Evolutionary conservation across 768 basidiomycete species (phyloP), one percentile per base, ranked within the genome.

Genomic region (Phylloporus arenicola): DNA sequence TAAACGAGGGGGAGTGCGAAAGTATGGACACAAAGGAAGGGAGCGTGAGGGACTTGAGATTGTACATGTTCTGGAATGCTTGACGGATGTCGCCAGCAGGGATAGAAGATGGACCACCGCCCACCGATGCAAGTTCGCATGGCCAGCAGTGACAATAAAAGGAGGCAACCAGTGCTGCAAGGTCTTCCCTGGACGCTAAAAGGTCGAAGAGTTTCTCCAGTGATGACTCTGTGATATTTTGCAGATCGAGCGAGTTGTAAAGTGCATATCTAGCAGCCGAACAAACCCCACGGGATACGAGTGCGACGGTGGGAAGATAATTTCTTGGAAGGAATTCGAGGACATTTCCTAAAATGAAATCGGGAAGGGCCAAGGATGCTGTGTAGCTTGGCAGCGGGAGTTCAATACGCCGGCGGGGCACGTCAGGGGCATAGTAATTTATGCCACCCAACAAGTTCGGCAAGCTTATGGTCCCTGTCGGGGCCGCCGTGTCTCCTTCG

Each of bases 41-140:
- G 9, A 68, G 30, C 1, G 63, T 64, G 33, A 67, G 60, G 6
- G 49, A 55, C 37, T 54, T 62, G 50, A 67, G 63, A 33, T 67
- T 60, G 9, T 33, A 38, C 67, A 67, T 68, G 30, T 68, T 67
- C 39, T 56, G 60, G 27, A 67, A 54, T 11, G 63, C 67, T 8
- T 17, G 54, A 17, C 57, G 51, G 50, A 68, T 52, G 13, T 61
- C 55, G 22, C 45, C 35, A 8, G 62, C 45, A 25, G 59, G 57
- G 22, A 45, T 20, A 3, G 53, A 35, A 30, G 30, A 41, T 14
- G 22, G 22, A 24, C 38, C 53, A 29, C 29, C 43, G 10, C 59
- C 56, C 4, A 50, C 10, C 4, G 45, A 50, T 11, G 35, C 13
- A 25, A 47, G 42, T 10, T 52, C 45, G 42, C 45, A 52, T 4